Evolutionary conservation across 139 green algal genomes (phyloP), one percentile per base, ranked within the genome.

Genomic region (Chlamydomonas asymmetrica): DNA sequence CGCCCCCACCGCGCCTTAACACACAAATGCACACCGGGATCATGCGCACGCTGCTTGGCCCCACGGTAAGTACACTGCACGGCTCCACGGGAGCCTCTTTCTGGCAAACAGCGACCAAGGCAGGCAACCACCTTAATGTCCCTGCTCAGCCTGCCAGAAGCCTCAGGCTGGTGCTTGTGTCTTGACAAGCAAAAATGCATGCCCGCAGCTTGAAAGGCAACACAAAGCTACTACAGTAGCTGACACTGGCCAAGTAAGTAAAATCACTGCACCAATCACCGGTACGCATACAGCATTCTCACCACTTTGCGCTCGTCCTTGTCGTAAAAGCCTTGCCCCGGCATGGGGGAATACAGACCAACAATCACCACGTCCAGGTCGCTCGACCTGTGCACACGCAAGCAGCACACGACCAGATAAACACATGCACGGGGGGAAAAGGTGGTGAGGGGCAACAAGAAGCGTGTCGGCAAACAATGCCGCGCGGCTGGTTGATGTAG

Each of bases 361-460:
- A 80, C 73, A 27, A 88, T 50, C 34, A 80, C 79, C 60, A 83
- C 22, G 22, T 72, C 70, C 1, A 77, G 70, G 63, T 75, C 73
- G 1, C 49, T 67, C n/a, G 63, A 29, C 0, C 13, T 1, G 54
- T 79, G 27, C 39, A 56, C n/a, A 85, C 60, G 50, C 75, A 6
- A 3, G 25, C 2, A 25, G 29, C 13, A 13, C 5, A 32, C 4
- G 57, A 7, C 4, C 10, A 5, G 16, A 39, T n/a, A 7, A 29
- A 63, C 8, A 29, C 34, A n/a, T 7, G 52, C 9, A 20, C 1
- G 66, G 3, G 32, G 22, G 6, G 1, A 13, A 22, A 35, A 29
- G 34, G 1, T 40, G n/a, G 0, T 10, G n/a, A 31, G 5, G 31
- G 6, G 20, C 20, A 27, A 4, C 2, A 43, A 40, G 35, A 60